phyloP scores from a whole-genome alignment of 73 alveolate genomes.

The Tetrahymena borealis region DNA sequence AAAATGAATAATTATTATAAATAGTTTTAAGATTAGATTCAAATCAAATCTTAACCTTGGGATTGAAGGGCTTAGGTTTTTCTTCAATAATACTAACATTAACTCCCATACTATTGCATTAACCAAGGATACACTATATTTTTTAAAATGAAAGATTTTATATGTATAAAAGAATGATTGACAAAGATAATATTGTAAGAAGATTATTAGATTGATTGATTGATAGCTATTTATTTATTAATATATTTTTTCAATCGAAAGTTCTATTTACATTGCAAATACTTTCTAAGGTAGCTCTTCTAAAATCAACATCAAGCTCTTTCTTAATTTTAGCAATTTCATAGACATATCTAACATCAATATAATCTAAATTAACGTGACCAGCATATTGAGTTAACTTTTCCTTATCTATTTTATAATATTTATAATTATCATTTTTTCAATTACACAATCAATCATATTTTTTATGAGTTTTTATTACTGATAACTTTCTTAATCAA shows the following conservation, averaged over 20 bases:
- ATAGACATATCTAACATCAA: not conserved
- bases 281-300: not conserved
- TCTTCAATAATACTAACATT: not conserved
- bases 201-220: not conserved
- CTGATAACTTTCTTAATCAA: conserved; percentile 70
- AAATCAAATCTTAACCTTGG: not conserved
- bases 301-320: not conserved
- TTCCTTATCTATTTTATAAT: not conserved
- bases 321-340: not conserved
- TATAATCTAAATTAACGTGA: not conserved
- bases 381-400: not conserved
- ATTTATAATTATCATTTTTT: not conserved
- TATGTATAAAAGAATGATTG: too few relatives aligned
- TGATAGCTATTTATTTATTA: not conserved
- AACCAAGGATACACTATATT: not conserved
- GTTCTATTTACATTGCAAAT: conserved; percentile 1
- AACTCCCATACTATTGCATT: conserved; percentile 1
- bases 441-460: not conserved
- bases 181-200: too few relatives aligned
- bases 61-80: not conserved
- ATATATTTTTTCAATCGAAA: not conserved
- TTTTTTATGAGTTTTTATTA: not conserved
- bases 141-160: too few relatives aligned
- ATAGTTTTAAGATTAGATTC: not conserved
- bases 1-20: not conserved